A percentile compares a stretch with the other conserved stretches of the same genome.
Evolutionary conservation across 768 basidiomycete species (phyloP).

Genomic region (Collybia sordida): DNA sequence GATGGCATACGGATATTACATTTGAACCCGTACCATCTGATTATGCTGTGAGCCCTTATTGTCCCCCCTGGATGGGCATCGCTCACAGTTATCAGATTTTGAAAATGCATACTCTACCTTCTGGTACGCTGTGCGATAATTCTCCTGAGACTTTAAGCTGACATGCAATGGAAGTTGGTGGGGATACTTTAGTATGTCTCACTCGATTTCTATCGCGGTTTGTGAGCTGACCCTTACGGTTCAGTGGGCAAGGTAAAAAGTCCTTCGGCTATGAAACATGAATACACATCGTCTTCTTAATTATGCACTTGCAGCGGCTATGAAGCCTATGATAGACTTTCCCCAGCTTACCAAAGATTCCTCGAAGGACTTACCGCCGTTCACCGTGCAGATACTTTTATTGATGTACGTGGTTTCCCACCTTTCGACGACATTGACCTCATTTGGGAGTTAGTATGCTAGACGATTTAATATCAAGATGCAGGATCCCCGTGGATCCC

Average conservation of each 20-base stretch:
- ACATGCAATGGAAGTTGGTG: conserved; percentile 24
- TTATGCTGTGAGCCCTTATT: conserved; percentile 38
- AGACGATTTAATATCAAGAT: conserved; percentile 25
- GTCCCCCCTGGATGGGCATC: background rate
- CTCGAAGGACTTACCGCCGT: conserved; percentile 59
- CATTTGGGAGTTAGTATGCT: conserved; percentile 24
- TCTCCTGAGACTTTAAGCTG: background rate
- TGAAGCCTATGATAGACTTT: conserved; percentile 65
- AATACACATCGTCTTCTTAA: background rate
- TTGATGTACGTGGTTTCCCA: conserved; percentile 24
- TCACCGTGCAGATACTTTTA: conserved; percentile 46
- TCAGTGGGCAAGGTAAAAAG: conserved; percentile 41
- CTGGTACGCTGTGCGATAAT: conserved; percentile 19
- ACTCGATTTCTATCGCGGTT: background rate
- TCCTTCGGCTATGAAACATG: background rate
- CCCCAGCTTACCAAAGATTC: conserved; percentile 50
- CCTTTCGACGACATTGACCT: background rate
- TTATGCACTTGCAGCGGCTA: conserved; percentile 36
- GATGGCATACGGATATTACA: conserved; percentile 60
- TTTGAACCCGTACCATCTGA: conserved; percentile 63
- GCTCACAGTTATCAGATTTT: conserved; percentile 24
- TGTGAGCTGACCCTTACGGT: background rate
- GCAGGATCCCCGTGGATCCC: conserved; percentile 47
- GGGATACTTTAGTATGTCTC: conserved; percentile 38
- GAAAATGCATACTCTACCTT: conserved; percentile 40